Evolutionary conservation across 805 yeast genomes (phyloP).

Genomic region (Lachancea mirantina): DNA sequence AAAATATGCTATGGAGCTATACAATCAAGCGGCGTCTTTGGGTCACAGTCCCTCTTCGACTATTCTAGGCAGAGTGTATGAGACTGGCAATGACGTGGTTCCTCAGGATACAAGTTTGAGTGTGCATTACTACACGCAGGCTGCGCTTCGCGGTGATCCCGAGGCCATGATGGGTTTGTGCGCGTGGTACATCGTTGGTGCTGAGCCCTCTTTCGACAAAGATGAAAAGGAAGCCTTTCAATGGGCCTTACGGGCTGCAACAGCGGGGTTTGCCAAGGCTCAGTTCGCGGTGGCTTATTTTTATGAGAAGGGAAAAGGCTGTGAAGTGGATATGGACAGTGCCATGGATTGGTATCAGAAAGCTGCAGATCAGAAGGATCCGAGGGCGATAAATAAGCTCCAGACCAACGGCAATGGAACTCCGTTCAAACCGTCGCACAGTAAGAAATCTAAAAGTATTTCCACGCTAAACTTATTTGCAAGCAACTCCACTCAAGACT

Average conservation of each 20-base stretch:
- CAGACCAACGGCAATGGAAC: constrained; percentile 4
- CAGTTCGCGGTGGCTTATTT: constrained; percentile 81
- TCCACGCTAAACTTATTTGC: constrained; percentile 6
- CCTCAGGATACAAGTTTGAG: constrained; percentile 77
- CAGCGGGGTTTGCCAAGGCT: constrained; percentile 66
- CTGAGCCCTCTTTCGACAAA: constrained; percentile 69
- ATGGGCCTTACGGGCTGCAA: constrained; percentile 89
- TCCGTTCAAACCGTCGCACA: neutral
- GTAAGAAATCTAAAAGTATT: constrained; percentile 4
- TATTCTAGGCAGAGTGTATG: constrained; percentile 75
- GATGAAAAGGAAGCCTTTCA: constrained; percentile 85
- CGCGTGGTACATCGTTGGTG: constrained; percentile 94
- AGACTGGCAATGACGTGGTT: constrained; percentile 56
- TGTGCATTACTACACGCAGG: constrained; percentile 87
- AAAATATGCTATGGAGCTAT: constrained; percentile 77
- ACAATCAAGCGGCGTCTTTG: constrained; percentile 80
- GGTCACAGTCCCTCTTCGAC: constrained; percentile 80
- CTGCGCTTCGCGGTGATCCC: constrained; percentile 83
- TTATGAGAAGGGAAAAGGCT: constrained; percentile 82
- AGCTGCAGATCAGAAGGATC: constrained; percentile 61
- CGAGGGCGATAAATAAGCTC: constrained; percentile 40
- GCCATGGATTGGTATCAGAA: constrained; percentile 69
- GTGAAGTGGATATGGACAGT: constrained; percentile 46
- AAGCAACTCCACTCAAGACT: neutral
- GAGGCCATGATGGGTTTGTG: constrained; percentile 88